phyloP scores from a whole-genome alignment of 2,329 filamentous ascomycete species.

The Pyrenochaeta sp. region DNA sequence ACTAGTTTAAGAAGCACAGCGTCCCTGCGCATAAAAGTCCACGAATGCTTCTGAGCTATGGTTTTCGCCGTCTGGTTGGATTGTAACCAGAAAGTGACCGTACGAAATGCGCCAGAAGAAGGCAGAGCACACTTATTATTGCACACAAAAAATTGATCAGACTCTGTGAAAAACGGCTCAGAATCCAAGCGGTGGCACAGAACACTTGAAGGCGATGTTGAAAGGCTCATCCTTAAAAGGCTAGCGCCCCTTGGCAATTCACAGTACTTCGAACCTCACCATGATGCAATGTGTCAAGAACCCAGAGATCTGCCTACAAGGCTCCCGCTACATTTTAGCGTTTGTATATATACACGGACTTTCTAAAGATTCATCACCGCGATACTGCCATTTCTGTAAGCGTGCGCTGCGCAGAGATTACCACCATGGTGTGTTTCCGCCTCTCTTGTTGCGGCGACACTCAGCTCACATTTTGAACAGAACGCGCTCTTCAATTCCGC shows the following conservation, averaged over 20 bases:
- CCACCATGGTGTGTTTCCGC: slow-evolving; percentile 29
- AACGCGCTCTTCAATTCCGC: slow-evolving; percentile 88
- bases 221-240: not conserved
- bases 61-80: too few species aligned
- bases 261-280: slow-evolving; percentile 16
- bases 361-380: not conserved
- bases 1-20: too few species aligned
- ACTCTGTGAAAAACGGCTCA: too few species aligned
- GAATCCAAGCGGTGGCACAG: too few species aligned
- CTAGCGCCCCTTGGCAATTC: slow-evolving; percentile 19
- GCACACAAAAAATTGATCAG: too few species aligned
- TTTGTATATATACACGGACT: not conserved
- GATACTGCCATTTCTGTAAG: not conserved
- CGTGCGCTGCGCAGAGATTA: not conserved
- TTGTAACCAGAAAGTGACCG: too few species aligned
- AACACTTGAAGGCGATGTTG: not conserved
- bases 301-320: slow-evolving; percentile 26
- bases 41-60: too few species aligned
- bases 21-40: too few species aligned
- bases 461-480: slow-evolving; percentile 53
- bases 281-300: slow-evolving; percentile 47
- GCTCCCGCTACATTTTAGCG: slow-evolving; percentile 7
- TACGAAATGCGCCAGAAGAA: too few species aligned
- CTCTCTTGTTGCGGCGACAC: not conserved
- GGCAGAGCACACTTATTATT: too few species aligned